These are phyloP conservation scores for Pleurotus tuber-regium DNA, from an alignment of 768 basidiomycete genomes.

Conservation along the genomic window DNA sequence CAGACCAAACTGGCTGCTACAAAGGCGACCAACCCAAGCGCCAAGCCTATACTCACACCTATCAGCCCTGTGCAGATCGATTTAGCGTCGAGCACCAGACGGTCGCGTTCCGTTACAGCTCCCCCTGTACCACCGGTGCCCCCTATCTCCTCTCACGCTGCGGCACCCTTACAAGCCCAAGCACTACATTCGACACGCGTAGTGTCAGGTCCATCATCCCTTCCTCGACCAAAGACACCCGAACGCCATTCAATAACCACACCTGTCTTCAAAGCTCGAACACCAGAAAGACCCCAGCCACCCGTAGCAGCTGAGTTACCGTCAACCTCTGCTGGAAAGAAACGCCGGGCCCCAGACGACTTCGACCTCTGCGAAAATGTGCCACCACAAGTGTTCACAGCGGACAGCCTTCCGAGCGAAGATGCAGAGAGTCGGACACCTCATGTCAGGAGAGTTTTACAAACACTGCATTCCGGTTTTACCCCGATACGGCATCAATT, in stretches of 20 bases:
- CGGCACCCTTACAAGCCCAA: too few relatives aligned
- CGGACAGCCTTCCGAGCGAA: slow-evolving; percentile 46
- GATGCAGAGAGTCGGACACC: slow-evolving; percentile 49
- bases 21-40: slow-evolving; percentile 33
- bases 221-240: slow-evolving; percentile 52
- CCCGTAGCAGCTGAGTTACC: slow-evolving; percentile 24
- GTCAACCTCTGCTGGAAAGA: slow-evolving; percentile 54
- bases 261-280: slow-evolving; percentile 50
- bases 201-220: slow-evolving; percentile 42
- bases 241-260: slow-evolving; percentile 37
- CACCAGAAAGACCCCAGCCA: slow-evolving; percentile 39
- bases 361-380: slow-evolving; percentile 56
- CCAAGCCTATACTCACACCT: slow-evolving; percentile 7
- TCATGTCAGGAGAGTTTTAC: slow-evolving; percentile 57
- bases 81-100: slow-evolving; percentile 16
- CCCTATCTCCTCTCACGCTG: slow-evolving; percentile 11
- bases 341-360: slow-evolving; percentile 76
- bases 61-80: slow-evolving; percentile 15
- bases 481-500: slow-evolving; percentile 62
- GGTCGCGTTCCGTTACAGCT: slow-evolving; percentile 12
- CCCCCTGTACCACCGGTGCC: slow-evolving; percentile 13
- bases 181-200: slow-evolving; percentile 28
- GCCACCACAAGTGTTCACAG: slow-evolving; percentile 65
- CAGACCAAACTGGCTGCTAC: slow-evolving; percentile 63
- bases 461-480: slow-evolving; percentile 62